phyloP scores from a whole-genome alignment of 208 protist genomes.

The Leishmania major region DNA sequence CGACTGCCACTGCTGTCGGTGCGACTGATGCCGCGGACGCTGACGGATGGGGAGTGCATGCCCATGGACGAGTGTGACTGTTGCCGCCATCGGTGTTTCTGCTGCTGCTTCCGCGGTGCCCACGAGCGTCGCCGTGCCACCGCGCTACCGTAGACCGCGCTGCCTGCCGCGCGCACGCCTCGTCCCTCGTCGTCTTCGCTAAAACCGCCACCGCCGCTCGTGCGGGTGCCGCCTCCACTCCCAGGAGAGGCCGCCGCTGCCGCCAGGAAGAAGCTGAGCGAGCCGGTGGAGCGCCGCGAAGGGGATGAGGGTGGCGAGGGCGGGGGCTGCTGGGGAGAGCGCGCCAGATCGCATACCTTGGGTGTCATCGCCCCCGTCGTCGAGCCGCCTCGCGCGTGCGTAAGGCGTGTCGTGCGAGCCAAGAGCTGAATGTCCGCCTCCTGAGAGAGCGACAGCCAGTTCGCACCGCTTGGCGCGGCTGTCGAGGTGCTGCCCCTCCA shows the following conservation, averaged over 20 bases:
- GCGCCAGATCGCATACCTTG: not conserved
- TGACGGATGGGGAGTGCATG: constrained; percentile 1
- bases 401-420: constrained; percentile 24
- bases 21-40: not conserved
- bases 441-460: constrained; percentile 4
- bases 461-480: not conserved
- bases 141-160: constrained; percentile 28
- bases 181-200: constrained; percentile 7
- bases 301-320: constrained; percentile 15
- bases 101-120: constrained; percentile 25
- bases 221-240: not conserved
- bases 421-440: constrained; percentile 29
- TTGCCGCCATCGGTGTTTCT: not conserved
- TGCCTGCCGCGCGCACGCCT: not conserved
- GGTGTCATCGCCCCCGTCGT: not conserved
- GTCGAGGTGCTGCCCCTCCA: not conserved
- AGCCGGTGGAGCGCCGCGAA: constrained; percentile 19
- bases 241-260: not conserved
- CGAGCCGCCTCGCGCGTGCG: not conserved
- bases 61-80: constrained; percentile 4
- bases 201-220: not conserved
- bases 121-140: constrained; percentile 26
- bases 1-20: constrained; percentile 3
- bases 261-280: constrained; percentile 25
- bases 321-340: not conserved